Percentiles rank a stretch among this genome's conserved stretches.
phyloP scores from a whole-genome alignment of 1,284 basidiomycete species.

The Apiotrichum montevideense region DNA sequence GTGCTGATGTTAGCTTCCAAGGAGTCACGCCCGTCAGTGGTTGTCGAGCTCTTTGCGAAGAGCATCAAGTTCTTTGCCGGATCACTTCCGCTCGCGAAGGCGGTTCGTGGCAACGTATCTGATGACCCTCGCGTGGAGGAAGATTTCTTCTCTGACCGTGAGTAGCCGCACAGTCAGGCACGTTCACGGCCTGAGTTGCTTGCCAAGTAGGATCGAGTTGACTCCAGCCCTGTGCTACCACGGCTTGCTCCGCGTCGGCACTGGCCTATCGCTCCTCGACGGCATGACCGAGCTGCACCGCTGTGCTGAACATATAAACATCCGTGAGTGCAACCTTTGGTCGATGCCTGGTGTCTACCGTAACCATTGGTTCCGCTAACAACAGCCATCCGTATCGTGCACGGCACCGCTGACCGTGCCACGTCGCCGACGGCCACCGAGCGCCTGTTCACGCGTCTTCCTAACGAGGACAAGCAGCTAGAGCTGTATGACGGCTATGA shows the following conservation, averaged over 20 bases:
- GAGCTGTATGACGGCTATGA: constrained; percentile 52
- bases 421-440: constrained; percentile 48
- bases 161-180: constrained; percentile 9
- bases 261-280: constrained; percentile 49
- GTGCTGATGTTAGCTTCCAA: constrained; percentile 28
- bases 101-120: constrained; percentile 50
- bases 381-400: constrained; percentile 49
- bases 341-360: too few relatives aligned
- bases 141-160: constrained; percentile 47
- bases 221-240: constrained; percentile 48
- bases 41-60: constrained; percentile 45
- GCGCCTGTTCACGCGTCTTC: constrained; percentile 45
- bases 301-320: constrained; percentile 38
- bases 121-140: constrained; percentile 51
- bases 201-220: not conserved
- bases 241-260: constrained; percentile 49
- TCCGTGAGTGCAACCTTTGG: constrained; percentile 26
- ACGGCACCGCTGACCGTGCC: constrained; percentile 50
- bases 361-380: not conserved
- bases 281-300: constrained; percentile 47
- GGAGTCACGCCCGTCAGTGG: constrained; percentile 44
- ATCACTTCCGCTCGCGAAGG: constrained; percentile 47
- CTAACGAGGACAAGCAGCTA: constrained; percentile 45
- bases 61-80: constrained; percentile 46
- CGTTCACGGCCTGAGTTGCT: too few relatives aligned